Evolutionary conservation across 805 yeast species (phyloP), one percentile per base, ranked within the genome.

Genomic region (Sungouiozyma ichnusensis): DNA sequence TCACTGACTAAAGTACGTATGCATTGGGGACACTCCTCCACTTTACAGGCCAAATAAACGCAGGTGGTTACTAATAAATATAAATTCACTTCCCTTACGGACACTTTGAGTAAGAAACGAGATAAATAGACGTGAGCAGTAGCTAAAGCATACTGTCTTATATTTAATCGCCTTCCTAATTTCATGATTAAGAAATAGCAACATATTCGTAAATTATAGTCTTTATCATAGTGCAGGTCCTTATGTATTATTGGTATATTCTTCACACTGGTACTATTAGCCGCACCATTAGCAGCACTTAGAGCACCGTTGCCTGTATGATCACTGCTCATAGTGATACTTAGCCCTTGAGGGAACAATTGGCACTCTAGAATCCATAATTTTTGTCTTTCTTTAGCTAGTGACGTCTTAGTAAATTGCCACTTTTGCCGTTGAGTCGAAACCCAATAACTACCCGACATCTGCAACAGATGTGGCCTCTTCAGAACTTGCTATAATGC

Each of bases 21-120:
- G 57, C 92, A 97, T 55, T 84, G 94, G 1, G 98, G 97, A 51
- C 85, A 81, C 61, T 92, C 98, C 60, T 92, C 97, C 29, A 87
- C 82, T 58, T 92, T 90, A 65, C 96, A 83, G 0, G 97, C 88
- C 24, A 92, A 70, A 54, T 92, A 92, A 2, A 90, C 71, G 50
- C 92, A 79, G 0, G 97, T 79, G 0, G 98, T 78, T 9, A 86
- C 81, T 42, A 88, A 62, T 35, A 87, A 63, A 55, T 87, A 90
- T 1, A 84, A 66, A 56, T 92, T 92, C 43, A 87, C 73, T 57
- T 92, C 98, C 49, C 81, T 76, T 13, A 86, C 63, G 11, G 85
- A 76, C 0, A 79, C 88, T 36, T 74, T 70, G 2, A 84, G 73
- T 36, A 87, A 66, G 53, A 90, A 86, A 36, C 98, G 61, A n/a